Base-by-base conservation (phyloP, 176 grass and related monocot species). In the Aegilops speltoides region DNA sequence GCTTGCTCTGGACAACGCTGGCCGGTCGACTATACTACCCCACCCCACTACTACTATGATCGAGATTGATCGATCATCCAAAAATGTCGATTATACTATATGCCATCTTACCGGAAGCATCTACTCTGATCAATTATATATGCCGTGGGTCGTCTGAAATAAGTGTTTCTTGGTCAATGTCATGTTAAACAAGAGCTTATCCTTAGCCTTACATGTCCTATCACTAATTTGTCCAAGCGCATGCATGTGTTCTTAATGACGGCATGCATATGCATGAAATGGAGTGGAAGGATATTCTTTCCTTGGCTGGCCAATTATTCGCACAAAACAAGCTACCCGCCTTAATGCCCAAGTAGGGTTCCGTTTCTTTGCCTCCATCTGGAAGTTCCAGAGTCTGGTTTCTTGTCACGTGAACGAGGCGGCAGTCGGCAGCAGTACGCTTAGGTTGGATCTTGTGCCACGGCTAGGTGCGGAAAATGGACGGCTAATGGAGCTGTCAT, bases 151-250 rank as follows among this genome's bases (percentile, higher is more conserved):
- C 64, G 1, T 32, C 14, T 32, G 13, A 28, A 16, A 20, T 4
- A 31, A 65, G 52, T 38, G 71, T 84, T 88, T 83, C 31, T 59
- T 59, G 82, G 59, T 24, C 16, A 41, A 80, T 74, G 76, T 14
- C 68, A 80, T 37, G 68, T 1, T 36, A 57, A 69, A 45, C 31
- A 77, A 59, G 52, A 25, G 24, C 65, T 46, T 46, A 15, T 46
- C 17, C 9, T 6, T 28, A 16, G 24, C 19, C 52, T 56, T 45
- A 11, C 8, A 10, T 22, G 13, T 56, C n/a, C 2, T 26, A 20
- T 68, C 34, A 56, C 52, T 56, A 56, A 33, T 62, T 25, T 34
- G 79, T 82, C 23, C 79, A 68, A 56, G 70, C 23, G 60, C 59
- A 20, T 65, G 56, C 50, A 79, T 81, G 54, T 54, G 50, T 16